Percentiles rank a stretch among this genome's conserved stretches.
Conservation (phyloP, 108 stramenopile species). For the Poteriospumella lacustris region DNA sequence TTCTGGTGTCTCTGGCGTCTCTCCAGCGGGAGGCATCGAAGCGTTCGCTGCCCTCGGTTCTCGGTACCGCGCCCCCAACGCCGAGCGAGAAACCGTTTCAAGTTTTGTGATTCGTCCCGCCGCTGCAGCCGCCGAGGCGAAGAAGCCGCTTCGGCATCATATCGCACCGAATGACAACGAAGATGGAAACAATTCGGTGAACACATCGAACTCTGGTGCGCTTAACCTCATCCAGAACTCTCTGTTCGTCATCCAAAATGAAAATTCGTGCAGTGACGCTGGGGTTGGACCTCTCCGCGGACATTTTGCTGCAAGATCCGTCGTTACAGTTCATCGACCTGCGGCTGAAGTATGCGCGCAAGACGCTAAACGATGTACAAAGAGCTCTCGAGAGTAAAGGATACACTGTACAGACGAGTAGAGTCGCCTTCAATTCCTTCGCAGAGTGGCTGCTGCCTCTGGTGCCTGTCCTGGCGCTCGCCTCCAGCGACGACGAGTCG, state of each 20-base stretch:
- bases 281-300: neutral
- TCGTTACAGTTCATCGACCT: neutral
- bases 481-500: neutral
- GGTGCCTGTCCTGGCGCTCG: neutral
- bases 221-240: neutral
- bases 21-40: no score
- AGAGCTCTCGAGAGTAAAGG: neutral
- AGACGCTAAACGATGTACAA: neutral
- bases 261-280: neutral
- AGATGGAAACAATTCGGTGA: no score
- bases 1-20: no score
- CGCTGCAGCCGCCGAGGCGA: no score
- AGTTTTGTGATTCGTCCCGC: no score
- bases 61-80: no score
- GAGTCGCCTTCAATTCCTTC: constrained; percentile 22
- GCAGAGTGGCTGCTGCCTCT: constrained; percentile 18
- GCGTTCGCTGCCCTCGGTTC: no score
- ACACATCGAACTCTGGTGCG: no score
- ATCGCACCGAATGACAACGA: no score
- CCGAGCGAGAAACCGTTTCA: no score
- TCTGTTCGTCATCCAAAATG: neutral
- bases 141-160: no score
- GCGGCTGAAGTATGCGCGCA: neutral
- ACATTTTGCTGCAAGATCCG: neutral
- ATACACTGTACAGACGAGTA: constrained; percentile 19